Evolutionary conservation across 768 basidiomycete species (phyloP).

Genomic region (Chiua virens): DNA sequence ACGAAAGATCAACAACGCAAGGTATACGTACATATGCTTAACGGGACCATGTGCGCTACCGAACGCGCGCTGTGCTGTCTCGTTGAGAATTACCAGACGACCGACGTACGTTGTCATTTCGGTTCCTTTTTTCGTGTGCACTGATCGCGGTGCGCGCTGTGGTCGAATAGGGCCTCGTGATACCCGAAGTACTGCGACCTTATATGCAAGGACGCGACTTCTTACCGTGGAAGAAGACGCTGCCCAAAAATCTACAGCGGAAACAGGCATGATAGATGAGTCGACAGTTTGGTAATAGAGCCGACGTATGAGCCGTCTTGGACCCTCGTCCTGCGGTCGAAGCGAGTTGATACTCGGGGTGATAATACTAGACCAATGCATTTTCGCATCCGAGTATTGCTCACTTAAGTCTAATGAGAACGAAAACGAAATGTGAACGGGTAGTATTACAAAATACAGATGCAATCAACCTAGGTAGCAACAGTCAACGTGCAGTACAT

Average conservation of each 20-base stretch:
- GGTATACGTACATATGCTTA: conserved; percentile 98
- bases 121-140: not conserved
- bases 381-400: not conserved
- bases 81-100: conserved; percentile 98
- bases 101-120: conserved; percentile 59
- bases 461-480: conserved; percentile 6
- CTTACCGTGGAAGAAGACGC: conserved; percentile 77
- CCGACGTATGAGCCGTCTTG: too few relatives aligned
- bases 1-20: conserved; percentile 87
- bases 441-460: conserved; percentile 22
- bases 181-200: conserved; percentile 87
- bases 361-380: not conserved
- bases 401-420: not conserved
- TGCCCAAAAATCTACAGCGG: conserved; percentile 76
- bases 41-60: conserved; percentile 96
- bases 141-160: not conserved
- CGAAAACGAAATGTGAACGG: not conserved
- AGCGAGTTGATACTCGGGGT: too few relatives aligned
- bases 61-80: conserved; percentile 95
- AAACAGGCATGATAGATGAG: conserved; percentile 49
- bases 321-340: too few relatives aligned
- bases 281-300: too few relatives aligned
- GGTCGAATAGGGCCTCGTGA: conserved; percentile 70
- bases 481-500: conserved; percentile 4
- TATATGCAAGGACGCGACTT: conserved; percentile 98